Evolutionary conservation across 139 green algal species (phyloP), one percentile per base, ranked within the genome.

Genomic region (Coelastrella sp.): DNA sequence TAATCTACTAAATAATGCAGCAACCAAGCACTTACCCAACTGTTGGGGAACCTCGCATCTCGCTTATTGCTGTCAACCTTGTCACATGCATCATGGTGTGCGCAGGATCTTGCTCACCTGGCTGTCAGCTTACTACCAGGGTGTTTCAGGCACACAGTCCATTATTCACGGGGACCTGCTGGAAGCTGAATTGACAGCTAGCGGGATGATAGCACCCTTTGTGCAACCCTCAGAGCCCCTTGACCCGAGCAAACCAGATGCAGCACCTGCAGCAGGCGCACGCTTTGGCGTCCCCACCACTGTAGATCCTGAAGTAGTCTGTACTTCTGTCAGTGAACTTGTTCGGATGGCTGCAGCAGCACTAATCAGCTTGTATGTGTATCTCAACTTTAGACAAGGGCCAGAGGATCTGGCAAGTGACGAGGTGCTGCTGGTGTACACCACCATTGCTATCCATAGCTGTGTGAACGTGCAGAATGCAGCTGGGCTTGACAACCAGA

Each of bases 101-200:
- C 49, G 59, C 85, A 90, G 85, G 11, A 81, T 90, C 25, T 73
- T 90, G 74, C 58, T 90, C 8, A 78, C 85, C 7, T 90, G 74
- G 73, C 58, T 90, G 6, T 76, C 49, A 22, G 85, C 73, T 10
- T 84, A 84, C 73, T 90, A 76, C 57, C 74, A 83, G 9, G 85
- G 85, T 58, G 75, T 90, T 73, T 83, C 49, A 12, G 85, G 85
- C 73, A 90, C 27, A 14, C 85, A 73, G 22, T 56, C 73, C n/a
- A 90, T 90, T 24, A 90, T 90, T n/a, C 85, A 90, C 58, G 85
- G 85, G 6, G 74, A 90, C 73, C 74, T 90, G 73, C 59, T 90
- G 8, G 73, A 90, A 76, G 58, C 85, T 6, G 85, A 90, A 78
- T 58, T 90, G 0, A 90, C 74, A 63, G 73, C 85, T 14, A 90